phyloP scores from a whole-genome alignment of 805 yeast species.

The Lachancea fermentati region DNA sequence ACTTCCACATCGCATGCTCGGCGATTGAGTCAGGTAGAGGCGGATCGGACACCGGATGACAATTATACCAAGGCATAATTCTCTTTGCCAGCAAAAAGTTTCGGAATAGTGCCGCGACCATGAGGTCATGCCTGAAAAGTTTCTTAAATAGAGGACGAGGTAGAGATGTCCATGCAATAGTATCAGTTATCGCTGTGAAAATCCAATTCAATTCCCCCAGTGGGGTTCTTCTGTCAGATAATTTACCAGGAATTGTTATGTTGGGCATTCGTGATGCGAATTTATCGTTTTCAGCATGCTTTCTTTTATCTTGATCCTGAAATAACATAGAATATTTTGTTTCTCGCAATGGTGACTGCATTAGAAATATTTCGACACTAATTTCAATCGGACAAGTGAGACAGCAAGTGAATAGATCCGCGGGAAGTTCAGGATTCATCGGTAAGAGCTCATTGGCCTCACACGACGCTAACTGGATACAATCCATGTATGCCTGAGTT shows the following conservation, averaged over 20 bases:
- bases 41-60: constrained; percentile 94
- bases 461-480: constrained; percentile 93
- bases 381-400: constrained; percentile 93
- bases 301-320: constrained; percentile 30
- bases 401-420: constrained; percentile 93
- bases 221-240: constrained; percentile 91
- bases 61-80: constrained; percentile 87
- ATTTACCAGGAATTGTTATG: constrained; percentile 77
- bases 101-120: constrained; percentile 93
- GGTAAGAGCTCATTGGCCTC: constrained; percentile 79
- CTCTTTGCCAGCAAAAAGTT: constrained; percentile 88
- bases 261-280: constrained; percentile 24
- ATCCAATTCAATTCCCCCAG: constrained; percentile 96
- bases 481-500: constrained; percentile 58
- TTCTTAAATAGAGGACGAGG: constrained; percentile 85
- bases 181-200: constrained; percentile 95
- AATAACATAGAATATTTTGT: constrained; percentile 38
- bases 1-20: constrained; percentile 91
- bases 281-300: constrained; percentile 19
- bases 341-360: constrained; percentile 66
- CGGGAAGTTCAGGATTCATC: constrained; percentile 91
- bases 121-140: constrained; percentile 87
- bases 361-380: constrained; percentile 83
- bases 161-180: constrained; percentile 93
- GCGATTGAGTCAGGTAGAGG: constrained; percentile 77